Conservation (phyloP, 371 early-diverging fungal species). For the Nematocida sp. region DNA sequence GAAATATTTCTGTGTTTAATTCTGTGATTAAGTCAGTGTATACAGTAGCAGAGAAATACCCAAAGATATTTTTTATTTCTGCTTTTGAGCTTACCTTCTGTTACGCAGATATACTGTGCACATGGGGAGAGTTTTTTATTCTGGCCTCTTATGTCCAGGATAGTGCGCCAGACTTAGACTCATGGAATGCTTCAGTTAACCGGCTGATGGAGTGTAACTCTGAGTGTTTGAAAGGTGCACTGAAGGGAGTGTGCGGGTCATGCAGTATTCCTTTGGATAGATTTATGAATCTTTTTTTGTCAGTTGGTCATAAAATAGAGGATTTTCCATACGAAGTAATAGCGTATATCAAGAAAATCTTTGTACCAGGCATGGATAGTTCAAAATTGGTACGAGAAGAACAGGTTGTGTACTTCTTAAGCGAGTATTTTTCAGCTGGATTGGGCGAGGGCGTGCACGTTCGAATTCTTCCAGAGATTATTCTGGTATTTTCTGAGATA, state of each 20-base stretch:
- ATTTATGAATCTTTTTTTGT: constrained; percentile 1
- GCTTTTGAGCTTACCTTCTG: not conserved
- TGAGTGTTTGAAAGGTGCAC: constrained; percentile 3
- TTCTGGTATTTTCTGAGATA: not conserved
- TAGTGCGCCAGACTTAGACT: constrained; percentile 9
- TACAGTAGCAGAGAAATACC: constrained; percentile 17
- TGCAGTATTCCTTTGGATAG: not conserved
- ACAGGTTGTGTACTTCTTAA: constrained; percentile 17
- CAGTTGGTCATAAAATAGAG: not conserved
- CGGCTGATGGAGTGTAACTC: not conserved
- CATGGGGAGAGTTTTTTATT: constrained; percentile 35
- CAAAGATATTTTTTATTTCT: constrained; percentile 19
- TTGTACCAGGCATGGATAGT: not conserved
- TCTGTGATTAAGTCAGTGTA: not conserved
- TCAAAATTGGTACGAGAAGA: not conserved
- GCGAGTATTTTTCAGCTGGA: constrained; percentile 11
- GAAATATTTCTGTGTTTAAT: not conserved
- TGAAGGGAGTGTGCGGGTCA: constrained; percentile 4
- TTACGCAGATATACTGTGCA: not conserved
- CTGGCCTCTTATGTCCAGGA: not conserved
- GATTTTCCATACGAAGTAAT: constrained; percentile 20
- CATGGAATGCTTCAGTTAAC: constrained; percentile 9
- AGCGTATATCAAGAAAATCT: not conserved
- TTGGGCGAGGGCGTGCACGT: constrained; percentile 13
- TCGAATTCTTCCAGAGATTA: constrained; percentile 13